Conservation (phyloP, 2,329 filamentous ascomycete species). For the Colletotrichum orbiculare region DNA sequence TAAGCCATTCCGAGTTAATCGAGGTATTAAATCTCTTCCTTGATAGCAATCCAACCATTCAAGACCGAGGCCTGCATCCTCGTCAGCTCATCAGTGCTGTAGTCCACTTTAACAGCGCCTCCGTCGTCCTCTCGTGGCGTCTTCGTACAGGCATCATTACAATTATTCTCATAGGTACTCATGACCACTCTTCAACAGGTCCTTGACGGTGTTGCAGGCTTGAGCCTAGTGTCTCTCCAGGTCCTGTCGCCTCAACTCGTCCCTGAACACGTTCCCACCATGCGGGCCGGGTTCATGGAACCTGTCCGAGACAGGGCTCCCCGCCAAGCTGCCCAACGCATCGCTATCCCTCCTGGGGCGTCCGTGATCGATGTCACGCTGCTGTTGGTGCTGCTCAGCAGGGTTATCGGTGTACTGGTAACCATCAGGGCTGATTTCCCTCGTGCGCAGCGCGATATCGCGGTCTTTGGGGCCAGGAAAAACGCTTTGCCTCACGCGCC, state of each 20-base stretch:
- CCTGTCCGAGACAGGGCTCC: conserved; percentile 56
- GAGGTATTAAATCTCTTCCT: too few relatives aligned
- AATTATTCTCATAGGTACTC: conserved; percentile 1
- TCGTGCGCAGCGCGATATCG: conserved; percentile 55
- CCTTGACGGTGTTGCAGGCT: neutral
- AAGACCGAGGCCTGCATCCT: neutral
- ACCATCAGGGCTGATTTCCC: conserved; percentile 36
- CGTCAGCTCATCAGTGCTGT: conserved; percentile 28
- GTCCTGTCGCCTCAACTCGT: conserved; percentile 62
- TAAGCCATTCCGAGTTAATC: too few relatives aligned
- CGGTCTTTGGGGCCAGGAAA: conserved; percentile 42
- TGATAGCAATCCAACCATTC: too few relatives aligned
- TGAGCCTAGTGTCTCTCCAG: conserved; percentile 47
- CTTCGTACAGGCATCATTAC: conserved; percentile 11
- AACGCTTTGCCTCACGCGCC: conserved; percentile 44
- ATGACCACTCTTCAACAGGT: neutral
- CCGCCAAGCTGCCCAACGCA: conserved; percentile 60
- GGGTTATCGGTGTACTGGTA: conserved; percentile 51
- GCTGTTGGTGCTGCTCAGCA: conserved; percentile 34
- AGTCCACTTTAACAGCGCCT: conserved; percentile 19
- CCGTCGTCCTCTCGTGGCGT: conserved; percentile 6
- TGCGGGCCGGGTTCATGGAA: conserved; percentile 52
- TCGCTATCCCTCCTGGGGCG: conserved; percentile 56
- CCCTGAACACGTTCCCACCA: conserved; percentile 58
- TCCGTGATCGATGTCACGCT: conserved; percentile 13